phyloP scores from a whole-genome alignment of 352 stramenopile species.

The Phytophthora citricola region DNA sequence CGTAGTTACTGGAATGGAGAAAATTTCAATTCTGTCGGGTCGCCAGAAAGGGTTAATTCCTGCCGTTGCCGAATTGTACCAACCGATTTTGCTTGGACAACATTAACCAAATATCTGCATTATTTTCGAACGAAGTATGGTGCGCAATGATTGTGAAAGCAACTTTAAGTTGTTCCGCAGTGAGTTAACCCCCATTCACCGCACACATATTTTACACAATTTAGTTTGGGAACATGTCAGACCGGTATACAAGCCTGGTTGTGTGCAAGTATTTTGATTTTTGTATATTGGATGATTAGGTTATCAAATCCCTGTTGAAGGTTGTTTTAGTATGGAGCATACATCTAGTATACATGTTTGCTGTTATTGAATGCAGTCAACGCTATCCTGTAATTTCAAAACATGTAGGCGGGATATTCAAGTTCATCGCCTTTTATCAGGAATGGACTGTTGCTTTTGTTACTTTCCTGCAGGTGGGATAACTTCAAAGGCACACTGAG shows the following conservation, averaged over 20 bases:
- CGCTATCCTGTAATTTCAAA: too few relatives aligned
- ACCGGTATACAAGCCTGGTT: background rate
- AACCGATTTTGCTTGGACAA: too few relatives aligned
- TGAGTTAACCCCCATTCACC: background rate
- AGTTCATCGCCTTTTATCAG: too few relatives aligned
- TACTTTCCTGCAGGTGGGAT: too few relatives aligned
- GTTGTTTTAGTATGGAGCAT: background rate
- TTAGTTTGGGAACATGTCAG: background rate
- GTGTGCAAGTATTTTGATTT: background rate
- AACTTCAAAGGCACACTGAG: too few relatives aligned
- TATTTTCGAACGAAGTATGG: too few relatives aligned
- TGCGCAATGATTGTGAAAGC: too few relatives aligned
- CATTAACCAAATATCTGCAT: too few relatives aligned
- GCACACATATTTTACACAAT: background rate
- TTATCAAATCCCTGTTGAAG: background rate
- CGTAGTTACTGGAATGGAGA: background rate
- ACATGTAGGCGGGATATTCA: too few relatives aligned
- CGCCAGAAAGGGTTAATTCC: conserved; percentile 4
- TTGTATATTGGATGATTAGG: background rate
- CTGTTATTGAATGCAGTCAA: too few relatives aligned
- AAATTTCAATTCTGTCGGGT: conserved; percentile 3
- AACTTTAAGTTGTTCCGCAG: too few relatives aligned
- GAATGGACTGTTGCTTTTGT: too few relatives aligned
- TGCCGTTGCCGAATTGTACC: background rate
- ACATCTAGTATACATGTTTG: background rate